Evolutionary conservation across 805 yeast genomes (phyloP).

Genomic region (Wickerhamomyces xylosicus): DNA sequence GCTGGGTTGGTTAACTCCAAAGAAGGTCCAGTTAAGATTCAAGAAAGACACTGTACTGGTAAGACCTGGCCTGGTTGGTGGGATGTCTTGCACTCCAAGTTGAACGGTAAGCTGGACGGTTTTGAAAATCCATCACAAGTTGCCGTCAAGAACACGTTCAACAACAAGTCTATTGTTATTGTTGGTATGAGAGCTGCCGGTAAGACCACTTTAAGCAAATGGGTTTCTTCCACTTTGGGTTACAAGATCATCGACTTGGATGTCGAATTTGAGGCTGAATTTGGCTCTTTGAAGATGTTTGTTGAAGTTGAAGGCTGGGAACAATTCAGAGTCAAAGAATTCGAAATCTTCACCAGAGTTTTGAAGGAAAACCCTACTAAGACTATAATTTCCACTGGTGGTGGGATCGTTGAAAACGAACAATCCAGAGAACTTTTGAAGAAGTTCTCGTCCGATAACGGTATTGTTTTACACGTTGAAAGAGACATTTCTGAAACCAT

Average conservation of each 20-base stretch:
- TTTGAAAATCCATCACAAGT: conserved; percentile 29
- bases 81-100: conserved; percentile 72
- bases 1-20: conserved; percentile 49
- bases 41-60: conserved; percentile 87
- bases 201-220: conserved; percentile 73
- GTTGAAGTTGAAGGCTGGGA: conserved; percentile 76
- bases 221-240: conserved; percentile 65
- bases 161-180: conserved; percentile 49
- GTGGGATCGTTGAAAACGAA: conserved; percentile 81
- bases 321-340: conserved; percentile 65
- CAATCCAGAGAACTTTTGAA: conserved; percentile 57
- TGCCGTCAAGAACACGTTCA: conserved; percentile 22
- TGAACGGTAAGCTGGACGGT: conserved; percentile 64
- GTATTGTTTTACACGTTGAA: conserved; percentile 84
- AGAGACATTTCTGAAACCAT: conserved; percentile 78
- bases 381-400: conserved; percentile 85
- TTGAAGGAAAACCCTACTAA: conserved; percentile 28
- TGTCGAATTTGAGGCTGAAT: conserved; percentile 47
- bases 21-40: conserved; percentile 48
- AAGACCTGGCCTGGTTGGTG: conserved; percentile 99
- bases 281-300: conserved; percentile 43
- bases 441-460: conserved; percentile 35
- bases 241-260: conserved; percentile 71
- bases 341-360: conserved; percentile 40
- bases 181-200: conserved; percentile 99